phyloP scores from a whole-genome alignment of 805 yeast species.

The Metahyphopichia silvanorum region DNA sequence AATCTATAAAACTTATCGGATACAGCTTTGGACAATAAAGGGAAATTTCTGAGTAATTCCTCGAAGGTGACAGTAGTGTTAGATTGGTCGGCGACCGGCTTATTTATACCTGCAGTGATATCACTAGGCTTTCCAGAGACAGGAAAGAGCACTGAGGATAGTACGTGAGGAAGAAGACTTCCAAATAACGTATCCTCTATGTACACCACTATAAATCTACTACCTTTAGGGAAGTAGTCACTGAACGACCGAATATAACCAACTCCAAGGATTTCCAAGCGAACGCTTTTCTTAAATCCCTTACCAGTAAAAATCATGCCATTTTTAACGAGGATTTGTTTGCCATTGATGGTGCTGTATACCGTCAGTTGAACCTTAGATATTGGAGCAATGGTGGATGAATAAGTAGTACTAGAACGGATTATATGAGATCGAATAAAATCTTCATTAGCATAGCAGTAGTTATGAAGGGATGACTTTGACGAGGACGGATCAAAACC shows the following conservation, averaged over 20 bases:
- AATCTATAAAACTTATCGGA: slow-evolving; percentile 34
- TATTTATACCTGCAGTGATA: not conserved
- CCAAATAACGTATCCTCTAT: slow-evolving; percentile 59
- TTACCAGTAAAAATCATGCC: slow-evolving; percentile 53
- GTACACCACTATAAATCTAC: slow-evolving; percentile 52
- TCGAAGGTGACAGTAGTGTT: slow-evolving; percentile 26
- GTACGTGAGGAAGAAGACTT: slow-evolving; percentile 12
- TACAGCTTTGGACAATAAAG: slow-evolving; percentile 37
- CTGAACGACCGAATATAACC: slow-evolving; percentile 54
- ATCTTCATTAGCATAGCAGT: slow-evolving; percentile 52
- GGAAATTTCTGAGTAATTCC: slow-evolving; percentile 33
- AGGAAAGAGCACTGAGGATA: not conserved
- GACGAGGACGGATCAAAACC: slow-evolving; percentile 24
- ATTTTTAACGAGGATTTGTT: slow-evolving; percentile 53
- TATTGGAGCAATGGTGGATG: slow-evolving; percentile 19
- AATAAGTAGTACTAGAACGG: slow-evolving; percentile 21
- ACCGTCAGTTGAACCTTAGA: slow-evolving; percentile 38
- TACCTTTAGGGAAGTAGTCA: slow-evolving; percentile 56
- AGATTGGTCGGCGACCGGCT: not conserved
- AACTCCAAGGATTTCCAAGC: slow-evolving; percentile 41
- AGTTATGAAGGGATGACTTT: slow-evolving; percentile 40
- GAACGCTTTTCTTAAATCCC: slow-evolving; percentile 51
- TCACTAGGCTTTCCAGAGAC: not conserved
- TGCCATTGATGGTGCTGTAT: slow-evolving; percentile 53
- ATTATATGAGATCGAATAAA: slow-evolving; percentile 65